Conservation (phyloP, 1,139 yeast genomes). For the Yamadazyma friedrichii region DNA sequence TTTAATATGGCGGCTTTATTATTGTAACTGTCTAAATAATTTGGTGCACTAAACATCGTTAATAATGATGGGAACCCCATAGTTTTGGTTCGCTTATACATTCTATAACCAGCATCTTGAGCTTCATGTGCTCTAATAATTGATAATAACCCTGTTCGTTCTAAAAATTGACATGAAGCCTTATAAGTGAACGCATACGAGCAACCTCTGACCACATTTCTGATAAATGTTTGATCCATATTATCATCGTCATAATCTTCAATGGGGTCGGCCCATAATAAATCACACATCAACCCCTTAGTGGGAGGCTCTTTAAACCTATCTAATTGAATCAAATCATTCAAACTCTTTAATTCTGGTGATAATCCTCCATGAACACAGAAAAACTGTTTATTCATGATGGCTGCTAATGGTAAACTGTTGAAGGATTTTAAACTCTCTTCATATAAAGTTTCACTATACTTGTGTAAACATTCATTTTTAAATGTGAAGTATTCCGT, state of each 20-base stretch:
- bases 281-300: conserved; percentile 90
- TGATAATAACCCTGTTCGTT: conserved; percentile 74
- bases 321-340: conserved; percentile 68
- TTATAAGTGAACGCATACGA: conserved; percentile 85
- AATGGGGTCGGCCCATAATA: conserved; percentile 94
- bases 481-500: conserved; percentile 94
- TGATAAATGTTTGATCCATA: conserved; percentile 50
- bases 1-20: conserved; percentile 95
- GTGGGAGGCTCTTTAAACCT: conserved; percentile 94
- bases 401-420: conserved; percentile 87
- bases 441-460: conserved; percentile 65
- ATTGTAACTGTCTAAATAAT: conserved; percentile 88
- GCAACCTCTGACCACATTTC: conserved; percentile 85
- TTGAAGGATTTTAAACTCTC: conserved; percentile 80
- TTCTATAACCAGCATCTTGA: conserved; percentile 95
- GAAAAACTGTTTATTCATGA: conserved; percentile 91
- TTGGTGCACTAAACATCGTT: conserved; percentile 95
- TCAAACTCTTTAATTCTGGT: conserved; percentile 72
- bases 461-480: conserved; percentile 87
- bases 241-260: conserved; percentile 81
- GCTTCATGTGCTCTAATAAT: conserved; percentile 97
- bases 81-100: conserved; percentile 82
- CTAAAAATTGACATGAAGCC: conserved; percentile 81
- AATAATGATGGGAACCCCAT: conserved; percentile 92
- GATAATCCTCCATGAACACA: conserved; percentile 98